Evolutionary conservation across 768 basidiomycete genomes (phyloP), one percentile per base, ranked within the genome.

Genomic region (Rhodosporidiobolus sp.): DNA sequence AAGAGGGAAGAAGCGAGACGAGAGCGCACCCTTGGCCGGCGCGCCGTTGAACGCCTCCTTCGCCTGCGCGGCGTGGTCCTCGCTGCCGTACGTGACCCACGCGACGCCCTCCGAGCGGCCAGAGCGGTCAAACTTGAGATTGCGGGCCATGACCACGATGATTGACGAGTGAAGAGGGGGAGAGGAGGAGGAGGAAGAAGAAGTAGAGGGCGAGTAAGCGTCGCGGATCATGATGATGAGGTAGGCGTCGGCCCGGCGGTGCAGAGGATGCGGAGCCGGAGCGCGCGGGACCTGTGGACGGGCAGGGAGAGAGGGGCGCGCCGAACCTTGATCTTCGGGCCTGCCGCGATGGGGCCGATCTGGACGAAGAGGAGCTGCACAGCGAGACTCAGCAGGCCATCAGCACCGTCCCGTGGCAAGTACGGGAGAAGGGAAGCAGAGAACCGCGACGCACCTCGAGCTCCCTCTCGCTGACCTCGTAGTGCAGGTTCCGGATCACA

Each of bases 261-360:
- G n/a, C n/a, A n/a, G n/a, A n/a, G n/a, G n/a, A n/a, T n/a, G n/a
- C n/a, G n/a, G n/a, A n/a, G n/a, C n/a, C n/a, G n/a, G n/a, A n/a
- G n/a, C n/a, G 26, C 48, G 49, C 54, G n/a, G 52, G 28, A 46
- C 38, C 32, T 45, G 63, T 16, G 11, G 35, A 57, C 56, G 30
- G 17, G 63, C 6, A 30, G 10, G 61, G 11, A 20, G 49, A 46
- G 20, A 12, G 20, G 20, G 56, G 45, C 34, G 24, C 19, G 74
- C 60, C 78, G 74, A 74, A 79, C 78, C 72, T 75, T 79, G 67
- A 79, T 79, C 70, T 74, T 69, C 35, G 78, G 78, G 22, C 61
- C 68, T 6, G 49, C 49, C 2, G 69, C 67, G 56, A 79, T 54
- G 34, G 73, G 73, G 19, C 78, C 78, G n/a, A 79, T 70, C 43